Evolutionary conservation across 2,329 filamentous ascomycete species (phyloP).

Genomic region (Beauveria sp.): DNA sequence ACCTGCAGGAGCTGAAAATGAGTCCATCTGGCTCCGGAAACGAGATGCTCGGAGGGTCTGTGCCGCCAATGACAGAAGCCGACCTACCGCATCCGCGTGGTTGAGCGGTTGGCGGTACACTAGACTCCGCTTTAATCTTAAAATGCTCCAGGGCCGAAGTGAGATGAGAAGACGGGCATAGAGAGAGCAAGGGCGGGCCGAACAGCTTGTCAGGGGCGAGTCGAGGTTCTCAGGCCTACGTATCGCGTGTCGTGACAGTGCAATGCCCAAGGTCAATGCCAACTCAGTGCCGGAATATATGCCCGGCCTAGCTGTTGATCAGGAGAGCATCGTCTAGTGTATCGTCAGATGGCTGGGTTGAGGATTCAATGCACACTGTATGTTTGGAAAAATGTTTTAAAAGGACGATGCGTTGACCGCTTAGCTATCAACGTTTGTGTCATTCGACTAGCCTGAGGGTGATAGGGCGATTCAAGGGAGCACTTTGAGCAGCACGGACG

Average conservation of each 20-base stretch:
- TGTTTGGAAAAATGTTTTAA: too few relatives aligned
- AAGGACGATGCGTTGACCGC: too few relatives aligned
- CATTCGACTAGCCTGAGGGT: too few relatives aligned
- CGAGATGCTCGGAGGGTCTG: neutral
- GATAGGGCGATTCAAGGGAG: too few relatives aligned
- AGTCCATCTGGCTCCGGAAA: neutral
- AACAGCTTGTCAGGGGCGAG: neutral
- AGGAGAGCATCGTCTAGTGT: too few relatives aligned
- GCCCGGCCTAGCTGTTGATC: too few relatives aligned
- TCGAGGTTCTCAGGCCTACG: too few relatives aligned
- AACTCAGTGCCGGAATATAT: too few relatives aligned
- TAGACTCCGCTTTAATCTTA: conserved; percentile 11
- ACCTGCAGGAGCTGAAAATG: neutral
- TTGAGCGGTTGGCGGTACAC: neutral
- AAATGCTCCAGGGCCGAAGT: neutral
- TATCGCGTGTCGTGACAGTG: neutral
- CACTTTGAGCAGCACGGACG: neutral
- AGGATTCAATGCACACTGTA: too few relatives aligned
- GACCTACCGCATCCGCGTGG: neutral
- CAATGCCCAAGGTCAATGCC: neutral
- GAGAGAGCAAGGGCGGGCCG: neutral
- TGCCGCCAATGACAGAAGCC: neutral
- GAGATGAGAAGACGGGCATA: neutral
- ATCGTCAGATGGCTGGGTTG: too few relatives aligned
- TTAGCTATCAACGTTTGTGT: too few relatives aligned